These are phyloP conservation scores for Elsinoe australis DNA, from an alignment of 2,329 filamentous ascomycete species.

Conservation along the genomic window DNA sequence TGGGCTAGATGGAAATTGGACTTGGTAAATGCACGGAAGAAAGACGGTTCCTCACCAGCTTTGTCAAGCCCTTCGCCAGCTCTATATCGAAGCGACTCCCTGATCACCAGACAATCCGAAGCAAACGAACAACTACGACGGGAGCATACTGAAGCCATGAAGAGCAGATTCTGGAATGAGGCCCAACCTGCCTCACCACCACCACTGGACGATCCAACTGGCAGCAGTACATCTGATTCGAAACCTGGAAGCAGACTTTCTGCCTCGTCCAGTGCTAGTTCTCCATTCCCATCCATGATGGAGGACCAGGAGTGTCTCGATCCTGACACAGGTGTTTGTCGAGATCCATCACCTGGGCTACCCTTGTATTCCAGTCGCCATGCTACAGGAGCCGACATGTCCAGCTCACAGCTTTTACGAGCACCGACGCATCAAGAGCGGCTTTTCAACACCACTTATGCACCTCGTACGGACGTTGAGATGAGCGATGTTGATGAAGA, in stretches of 20 bases:
- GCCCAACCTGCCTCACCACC: slow-evolving; percentile 31
- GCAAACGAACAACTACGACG: slow-evolving; percentile 30
- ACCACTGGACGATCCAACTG: slow-evolving; percentile 20
- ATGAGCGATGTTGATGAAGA: slow-evolving; percentile 26
- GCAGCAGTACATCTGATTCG: slow-evolving; percentile 10
- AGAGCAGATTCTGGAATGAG: slow-evolving; percentile 29
- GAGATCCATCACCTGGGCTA: background rate
- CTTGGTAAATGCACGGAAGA: slow-evolving; percentile 53
- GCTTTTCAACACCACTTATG: background rate
- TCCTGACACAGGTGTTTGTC: background rate
- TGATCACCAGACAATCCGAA: too few relatives aligned
- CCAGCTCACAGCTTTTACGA: background rate
- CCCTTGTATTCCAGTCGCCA: background rate
- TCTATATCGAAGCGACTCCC: background rate
- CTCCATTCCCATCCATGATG: slow-evolving; percentile 23
- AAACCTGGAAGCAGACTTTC: background rate
- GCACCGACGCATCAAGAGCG: background rate
- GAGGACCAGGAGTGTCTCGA: slow-evolving; percentile 12
- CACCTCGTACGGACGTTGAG: slow-evolving; percentile 16
- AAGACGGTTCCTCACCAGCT: slow-evolving; percentile 31
- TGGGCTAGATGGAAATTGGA: slow-evolving; percentile 71
- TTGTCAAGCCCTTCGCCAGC: slow-evolving; percentile 19
- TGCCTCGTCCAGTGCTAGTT: background rate
- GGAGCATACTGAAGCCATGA: slow-evolving; percentile 33
- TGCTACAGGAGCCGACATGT: background rate